Percentiles rank a stretch among this genome's conserved stretches.
Conservation (phyloP, 2,329 filamentous ascomycete species). For the Botryotinia narcissicola region DNA sequence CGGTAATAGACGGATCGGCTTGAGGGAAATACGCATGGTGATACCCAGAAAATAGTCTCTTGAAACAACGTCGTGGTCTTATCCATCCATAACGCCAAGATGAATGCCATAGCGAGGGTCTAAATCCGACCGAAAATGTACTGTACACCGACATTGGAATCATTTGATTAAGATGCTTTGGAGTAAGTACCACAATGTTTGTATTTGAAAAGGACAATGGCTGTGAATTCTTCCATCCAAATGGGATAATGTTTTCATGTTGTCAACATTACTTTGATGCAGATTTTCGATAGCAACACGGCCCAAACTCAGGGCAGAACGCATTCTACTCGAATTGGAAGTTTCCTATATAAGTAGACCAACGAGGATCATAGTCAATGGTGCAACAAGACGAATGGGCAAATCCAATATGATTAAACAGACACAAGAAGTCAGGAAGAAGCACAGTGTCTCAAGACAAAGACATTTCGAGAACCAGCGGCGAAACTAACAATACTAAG, state of each 20-base stretch:
- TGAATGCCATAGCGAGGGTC: not conserved
- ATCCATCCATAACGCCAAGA: constrained; percentile 2
- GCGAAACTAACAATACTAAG: not conserved
- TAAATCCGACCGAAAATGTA: not conserved
- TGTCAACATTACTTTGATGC: not conserved
- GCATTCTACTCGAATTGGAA: not conserved
- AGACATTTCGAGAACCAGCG: not conserved
- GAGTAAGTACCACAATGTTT: no score
- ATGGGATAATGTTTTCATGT: no score
- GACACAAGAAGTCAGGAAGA: not conserved
- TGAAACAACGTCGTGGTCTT: not conserved
- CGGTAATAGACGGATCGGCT: not conserved
- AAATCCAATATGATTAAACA: not conserved
- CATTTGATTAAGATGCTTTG: not conserved
- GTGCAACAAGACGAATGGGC: not conserved
- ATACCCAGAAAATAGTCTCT: not conserved
- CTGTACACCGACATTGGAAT: not conserved
- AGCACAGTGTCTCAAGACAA: not conserved
- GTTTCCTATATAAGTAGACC: not conserved
- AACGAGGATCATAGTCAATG: not conserved
- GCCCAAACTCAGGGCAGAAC: not conserved
- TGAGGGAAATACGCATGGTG: not conserved
- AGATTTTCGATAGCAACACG: not conserved
- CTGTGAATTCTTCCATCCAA: not conserved
- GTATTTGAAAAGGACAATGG: not conserved